Evolutionary conservation across 2,329 filamentous ascomycete species (phyloP).

Genomic region (Colletotrichum noveboracense): DNA sequence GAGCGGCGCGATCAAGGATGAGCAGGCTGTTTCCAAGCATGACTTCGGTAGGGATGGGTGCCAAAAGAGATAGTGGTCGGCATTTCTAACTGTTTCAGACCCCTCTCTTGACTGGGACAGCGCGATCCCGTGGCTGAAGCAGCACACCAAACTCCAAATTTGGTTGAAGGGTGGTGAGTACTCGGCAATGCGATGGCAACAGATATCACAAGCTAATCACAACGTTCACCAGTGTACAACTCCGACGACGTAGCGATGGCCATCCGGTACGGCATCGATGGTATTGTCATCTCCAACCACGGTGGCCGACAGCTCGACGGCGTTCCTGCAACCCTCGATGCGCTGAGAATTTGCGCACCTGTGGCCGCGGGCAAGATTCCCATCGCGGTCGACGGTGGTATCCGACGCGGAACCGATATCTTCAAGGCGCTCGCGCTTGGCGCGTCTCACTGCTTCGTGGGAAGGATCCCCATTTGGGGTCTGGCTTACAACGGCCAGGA

Average conservation of each 20-base stretch:
- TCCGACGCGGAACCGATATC: slow-evolving; percentile 58
- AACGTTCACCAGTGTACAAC: slow-evolving; percentile 29
- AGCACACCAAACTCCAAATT: slow-evolving; percentile 51
- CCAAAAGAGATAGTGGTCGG: rapidly evolving
- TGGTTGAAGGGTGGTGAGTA: slow-evolving; percentile 33
- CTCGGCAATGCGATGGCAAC: slow-evolving; percentile 33
- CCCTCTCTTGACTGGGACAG: slow-evolving; percentile 44
- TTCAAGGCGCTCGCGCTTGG: slow-evolving; percentile 60
- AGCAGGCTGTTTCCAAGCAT: neutral
- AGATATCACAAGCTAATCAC: neutral
- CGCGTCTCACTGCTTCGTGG: slow-evolving; percentile 30
- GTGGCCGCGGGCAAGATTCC: slow-evolving; percentile 31
- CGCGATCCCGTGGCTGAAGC: slow-evolving; percentile 52
- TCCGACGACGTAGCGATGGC: slow-evolving; percentile 46
- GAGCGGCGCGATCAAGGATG: neutral
- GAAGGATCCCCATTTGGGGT: slow-evolving; percentile 6
- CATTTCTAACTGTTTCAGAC: neutral
- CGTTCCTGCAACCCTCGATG: slow-evolving; percentile 28
- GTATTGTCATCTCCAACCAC: slow-evolving; percentile 74
- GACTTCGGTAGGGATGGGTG: neutral
- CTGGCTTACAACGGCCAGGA: slow-evolving; percentile 30
- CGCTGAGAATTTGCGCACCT: slow-evolving; percentile 55
- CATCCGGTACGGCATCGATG: slow-evolving; percentile 58
- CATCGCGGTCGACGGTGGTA: slow-evolving; percentile 64
- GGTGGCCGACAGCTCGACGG: slow-evolving; percentile 63